Evolutionary conservation across 2,329 filamentous ascomycete species (phyloP), one percentile per base, ranked within the genome.

Genomic region (Polytolypa hystricis): DNA sequence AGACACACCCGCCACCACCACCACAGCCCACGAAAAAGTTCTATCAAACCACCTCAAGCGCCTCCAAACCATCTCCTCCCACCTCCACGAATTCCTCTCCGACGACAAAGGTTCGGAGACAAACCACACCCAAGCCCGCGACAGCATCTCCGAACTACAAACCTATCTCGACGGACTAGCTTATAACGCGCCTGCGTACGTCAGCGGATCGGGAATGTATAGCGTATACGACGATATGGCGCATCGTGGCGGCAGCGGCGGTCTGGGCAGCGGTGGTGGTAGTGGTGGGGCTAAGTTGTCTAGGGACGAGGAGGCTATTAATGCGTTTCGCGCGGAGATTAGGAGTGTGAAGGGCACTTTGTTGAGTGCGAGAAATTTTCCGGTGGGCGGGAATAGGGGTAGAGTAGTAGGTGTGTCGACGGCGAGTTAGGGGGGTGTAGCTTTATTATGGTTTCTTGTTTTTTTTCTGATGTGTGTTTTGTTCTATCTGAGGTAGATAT

Each of bases 281-380:
- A 43, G 47, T 3, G 54, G 53, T 4, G 46, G 54, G n/a, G 56
- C 54, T 18, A 61, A n/a, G n/a, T n/a, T n/a, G n/a, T n/a, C 60
- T 45, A 60, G 55, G 15, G 67, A 70, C 46, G 66, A 71, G 17
- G 73, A 77, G 47, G 71, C 70, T n/a, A 67, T 77, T 38, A 64
- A 72, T 10, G 61, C 64, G 23, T 58, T 79, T 44, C 74, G 71
- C 53, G 64, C 65, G 28, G 74, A 79, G 46, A 78, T 80, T 35
- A 58, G 74, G 38, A 67, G 71, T 21, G 69, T 79, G 14, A 80
- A 80, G 54, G 76, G 75, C 9, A 73, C 75, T 2, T 60, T 80
- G 38, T 52, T 80, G 42, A 77, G 73, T 51, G 71, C 74, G 6
- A 70, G 72, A 43, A 74, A 77, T 42, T 80, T 80, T 44, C 72